Conservation (phyloP, 306 rosid genomes). For the Astragalus membranaceus region DNA sequence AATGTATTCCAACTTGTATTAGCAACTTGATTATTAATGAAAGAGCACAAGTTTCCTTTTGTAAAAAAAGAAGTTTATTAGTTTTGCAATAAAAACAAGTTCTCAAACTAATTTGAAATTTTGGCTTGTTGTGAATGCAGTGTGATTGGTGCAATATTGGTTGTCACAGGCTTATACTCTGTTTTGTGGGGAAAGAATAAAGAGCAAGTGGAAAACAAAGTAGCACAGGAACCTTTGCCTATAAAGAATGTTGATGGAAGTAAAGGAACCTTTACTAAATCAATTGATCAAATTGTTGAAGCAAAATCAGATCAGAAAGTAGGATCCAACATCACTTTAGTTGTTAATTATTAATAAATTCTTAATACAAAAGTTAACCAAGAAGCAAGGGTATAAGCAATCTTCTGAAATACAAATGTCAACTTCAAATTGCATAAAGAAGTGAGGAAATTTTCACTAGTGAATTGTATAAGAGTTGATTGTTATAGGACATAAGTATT, state of each 20-base stretch:
- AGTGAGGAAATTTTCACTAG: not conserved
- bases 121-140: slow-evolving; percentile 36
- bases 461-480: not conserved
- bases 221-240: slow-evolving; percentile 35
- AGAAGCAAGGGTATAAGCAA: not conserved
- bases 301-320: slow-evolving; percentile 5
- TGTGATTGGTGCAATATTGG: slow-evolving; percentile 50
- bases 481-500: not conserved
- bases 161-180: slow-evolving; percentile 64
- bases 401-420: not conserved
- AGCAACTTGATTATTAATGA: too few relatives aligned
- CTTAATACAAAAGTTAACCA: not conserved
- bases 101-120: not conserved
- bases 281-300: not conserved
- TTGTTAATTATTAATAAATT: slow-evolving; percentile 9
- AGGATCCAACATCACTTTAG: slow-evolving; percentile 14
- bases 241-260: slow-evolving; percentile 34
- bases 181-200: slow-evolving; percentile 91
- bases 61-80: too few relatives aligned
- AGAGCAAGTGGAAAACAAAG: slow-evolving; percentile 39
- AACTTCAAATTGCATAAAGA: not conserved
- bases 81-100: too few relatives aligned
- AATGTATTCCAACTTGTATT: too few relatives aligned
- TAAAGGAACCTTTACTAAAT: not conserved
- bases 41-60: too few relatives aligned